Conservation (phyloP, 768 basidiomycete genomes). For the Termitomyces sp. region DNA sequence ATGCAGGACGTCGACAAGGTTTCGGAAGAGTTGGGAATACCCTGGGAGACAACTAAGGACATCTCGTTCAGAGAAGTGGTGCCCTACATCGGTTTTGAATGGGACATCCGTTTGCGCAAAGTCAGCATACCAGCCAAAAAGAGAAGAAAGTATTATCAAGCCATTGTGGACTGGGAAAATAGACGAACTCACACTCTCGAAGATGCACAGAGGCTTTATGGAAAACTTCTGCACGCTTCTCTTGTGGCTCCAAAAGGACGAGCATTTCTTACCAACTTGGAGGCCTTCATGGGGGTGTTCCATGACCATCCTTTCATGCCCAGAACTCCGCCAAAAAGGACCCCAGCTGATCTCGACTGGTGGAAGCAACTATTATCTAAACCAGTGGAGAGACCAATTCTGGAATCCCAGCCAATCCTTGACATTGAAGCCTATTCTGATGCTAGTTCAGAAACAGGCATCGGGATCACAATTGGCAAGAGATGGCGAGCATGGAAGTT, state of each 20-base stretch:
- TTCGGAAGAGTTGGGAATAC: too few species aligned
- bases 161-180: neutral
- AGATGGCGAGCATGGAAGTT: constrained; percentile 18
- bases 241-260: neutral
- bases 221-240: neutral
- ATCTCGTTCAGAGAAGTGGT: too few species aligned
- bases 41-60: too few species aligned
- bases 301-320: constrained; percentile 24
- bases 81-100: too few species aligned
- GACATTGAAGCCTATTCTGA: constrained; percentile 34
- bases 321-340: constrained; percentile 6
- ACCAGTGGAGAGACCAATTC: constrained; percentile 19
- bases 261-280: constrained; percentile 14
- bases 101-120: too few species aligned
- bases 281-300: constrained; percentile 26
- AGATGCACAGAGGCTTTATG: neutral
- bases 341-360: constrained; percentile 27
- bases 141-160: neutral
- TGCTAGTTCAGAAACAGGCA: constrained; percentile 30
- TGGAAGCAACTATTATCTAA: constrained; percentile 19
- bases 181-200: neutral
- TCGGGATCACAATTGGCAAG: constrained; percentile 25
- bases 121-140: too few species aligned
- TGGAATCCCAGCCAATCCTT: constrained; percentile 6
- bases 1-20: too few species aligned